Base-by-base conservation (phyloP, 345 rosid genomes). In the Eucalyptus polyanthemos region DNA sequence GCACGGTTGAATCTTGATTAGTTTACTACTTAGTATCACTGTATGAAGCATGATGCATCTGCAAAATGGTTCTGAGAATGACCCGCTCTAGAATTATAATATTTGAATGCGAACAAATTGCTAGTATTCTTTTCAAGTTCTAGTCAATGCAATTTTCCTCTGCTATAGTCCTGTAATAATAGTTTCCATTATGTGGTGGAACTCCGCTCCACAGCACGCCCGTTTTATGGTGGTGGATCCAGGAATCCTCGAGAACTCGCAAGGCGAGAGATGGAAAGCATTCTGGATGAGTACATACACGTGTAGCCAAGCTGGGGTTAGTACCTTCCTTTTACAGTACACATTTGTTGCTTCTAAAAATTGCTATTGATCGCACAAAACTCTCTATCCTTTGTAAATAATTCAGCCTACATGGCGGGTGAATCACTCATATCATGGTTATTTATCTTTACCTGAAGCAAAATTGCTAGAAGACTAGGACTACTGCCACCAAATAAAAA, bases 251-350 rank as follows among this genome's bases (percentile, higher is more conserved):
- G 47, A 86, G 87, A 88, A 58, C 67, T 90, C n/a, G 95, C 88
- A n/a, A 88, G 86, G 50, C 87, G 85, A 29, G 91, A 86, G 44
- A 60, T 90, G 89, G 69, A 87, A 62, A 65, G 87, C 50, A 60
- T 90, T 60, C 69, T 92, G 89, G 91, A 91, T 86, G 95, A 91
- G 25, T 93, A 90, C 87, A 50, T 89, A 76, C 90, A 21, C 56
- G 2, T 94, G 94, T 87, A 24, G 6, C 86, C 90, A 86, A 69
- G 89, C 90, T 22, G 83, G 86, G 90, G 94, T 90, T 80, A 34
- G 69, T 91, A 90, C 50, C 62, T 54, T 87, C 19, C 67, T 60
- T 87, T 7, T 4, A 4, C 24, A 19, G 42, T 31, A 11, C 8
- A 34, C 58, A 51, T 53, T 31, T 7, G 67, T 87, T 40, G 83